Conservation (phyloP, 2,329 filamentous ascomycete genomes). For the Alternaria longipes region DNA sequence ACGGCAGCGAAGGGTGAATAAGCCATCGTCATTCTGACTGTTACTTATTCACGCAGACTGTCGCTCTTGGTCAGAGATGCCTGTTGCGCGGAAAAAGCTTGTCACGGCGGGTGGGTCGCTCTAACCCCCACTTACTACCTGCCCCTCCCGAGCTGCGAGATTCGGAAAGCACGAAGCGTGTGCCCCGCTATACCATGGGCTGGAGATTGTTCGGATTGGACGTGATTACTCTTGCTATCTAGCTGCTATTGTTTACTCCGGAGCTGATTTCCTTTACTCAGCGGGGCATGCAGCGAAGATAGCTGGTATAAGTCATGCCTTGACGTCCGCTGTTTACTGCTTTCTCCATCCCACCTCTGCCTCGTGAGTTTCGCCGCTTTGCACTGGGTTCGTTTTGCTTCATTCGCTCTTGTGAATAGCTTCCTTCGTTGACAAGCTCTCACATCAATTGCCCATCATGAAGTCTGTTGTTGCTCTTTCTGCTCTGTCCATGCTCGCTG, state of each 20-base stretch:
- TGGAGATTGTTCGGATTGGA: constrained; percentile 20
- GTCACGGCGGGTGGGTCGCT: constrained; percentile 19
- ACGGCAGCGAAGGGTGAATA: constrained; percentile 66
- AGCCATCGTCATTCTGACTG: constrained; percentile 27
- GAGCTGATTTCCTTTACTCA: constrained; percentile 25
- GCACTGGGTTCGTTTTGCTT: constrained; percentile 18
- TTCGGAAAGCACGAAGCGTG: constrained; percentile 30
- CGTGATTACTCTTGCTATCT: constrained; percentile 15
- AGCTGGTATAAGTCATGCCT: constrained; percentile 27
- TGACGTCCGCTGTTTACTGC: constrained; percentile 1
- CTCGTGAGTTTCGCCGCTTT: constrained; percentile 12
- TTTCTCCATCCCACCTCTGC: constrained; percentile 6
- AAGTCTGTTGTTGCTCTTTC: constrained; percentile 35
- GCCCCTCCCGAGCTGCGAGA: constrained; percentile 32
- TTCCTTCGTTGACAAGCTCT: constrained; percentile 2
- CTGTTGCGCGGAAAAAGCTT: constrained; percentile 26
- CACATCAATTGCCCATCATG: constrained; percentile 34
- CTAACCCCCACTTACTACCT: constrained; percentile 31
- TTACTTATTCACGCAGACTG: constrained; percentile 13
- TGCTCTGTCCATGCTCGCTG: constrained; percentile 38
- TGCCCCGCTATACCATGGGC: constrained; percentile 21
- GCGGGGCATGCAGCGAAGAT: constrained; percentile 17
- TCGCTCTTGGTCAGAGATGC: neutral
- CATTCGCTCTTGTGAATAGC: neutral
- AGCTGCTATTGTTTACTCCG: constrained; percentile 12